Evolutionary conservation across 805 yeast species (phyloP).

Genomic region (Barnettozyma vustinii): DNA sequence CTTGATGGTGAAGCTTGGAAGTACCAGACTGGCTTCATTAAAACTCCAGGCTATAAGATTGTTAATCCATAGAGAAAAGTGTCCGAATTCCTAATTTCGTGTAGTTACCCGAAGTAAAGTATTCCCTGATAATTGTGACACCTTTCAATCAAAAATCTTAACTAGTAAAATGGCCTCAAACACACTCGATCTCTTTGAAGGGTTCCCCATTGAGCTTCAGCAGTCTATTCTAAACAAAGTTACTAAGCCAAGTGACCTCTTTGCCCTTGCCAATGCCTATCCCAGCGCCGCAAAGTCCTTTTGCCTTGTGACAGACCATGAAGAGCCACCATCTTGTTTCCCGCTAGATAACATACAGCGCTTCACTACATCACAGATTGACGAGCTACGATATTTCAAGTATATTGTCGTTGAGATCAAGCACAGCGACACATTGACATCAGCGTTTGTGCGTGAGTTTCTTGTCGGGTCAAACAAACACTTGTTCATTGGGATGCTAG

Average conservation of each 20-base stretch:
- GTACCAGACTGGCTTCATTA: too few species aligned
- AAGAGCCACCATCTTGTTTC: neutral
- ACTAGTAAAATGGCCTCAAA: neutral
- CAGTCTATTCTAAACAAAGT: neutral
- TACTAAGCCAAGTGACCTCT: neutral
- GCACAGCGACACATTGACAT: too few species aligned
- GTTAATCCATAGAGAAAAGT: neutral
- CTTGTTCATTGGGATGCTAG: neutral
- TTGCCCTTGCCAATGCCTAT: neutral
- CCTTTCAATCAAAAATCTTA: neutral
- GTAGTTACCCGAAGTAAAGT: too few species aligned
- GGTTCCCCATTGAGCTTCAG: neutral
- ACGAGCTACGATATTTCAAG: neutral
- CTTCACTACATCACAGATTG: neutral
- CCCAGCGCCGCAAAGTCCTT: neutral
- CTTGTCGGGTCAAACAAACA: neutral
- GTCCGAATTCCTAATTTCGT: too few species aligned
- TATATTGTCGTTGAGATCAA: neutral
- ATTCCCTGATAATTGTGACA: neutral
- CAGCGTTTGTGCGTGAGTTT: neutral
- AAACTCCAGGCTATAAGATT: too few species aligned
- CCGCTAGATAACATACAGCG: neutral
- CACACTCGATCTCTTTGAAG: neutral
- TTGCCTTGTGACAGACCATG: constrained; percentile 1
- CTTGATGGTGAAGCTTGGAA: too few species aligned